Evolutionary conservation across 306 rosid genomes (phyloP).

Genomic region (Citrullus mucosospermus): DNA sequence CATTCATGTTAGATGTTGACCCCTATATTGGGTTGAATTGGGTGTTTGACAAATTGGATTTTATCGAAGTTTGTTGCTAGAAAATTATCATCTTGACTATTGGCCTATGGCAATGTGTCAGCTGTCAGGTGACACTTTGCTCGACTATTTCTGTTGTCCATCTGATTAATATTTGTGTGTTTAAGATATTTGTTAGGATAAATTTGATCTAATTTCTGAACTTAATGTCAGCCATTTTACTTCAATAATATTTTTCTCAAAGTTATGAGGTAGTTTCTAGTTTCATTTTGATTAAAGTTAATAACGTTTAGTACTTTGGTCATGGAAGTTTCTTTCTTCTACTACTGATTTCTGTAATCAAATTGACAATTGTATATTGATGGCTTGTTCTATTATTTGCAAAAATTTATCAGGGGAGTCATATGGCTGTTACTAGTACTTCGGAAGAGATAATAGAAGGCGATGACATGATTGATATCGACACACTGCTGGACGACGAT

Average conservation of each 20-base stretch:
- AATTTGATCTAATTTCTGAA: not conserved
- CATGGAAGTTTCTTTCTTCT: not conserved
- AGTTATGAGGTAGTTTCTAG: not conserved
- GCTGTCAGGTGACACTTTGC: not conserved
- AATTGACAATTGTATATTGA: not conserved
- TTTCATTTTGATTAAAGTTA: not conserved
- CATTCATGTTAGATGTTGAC: not conserved
- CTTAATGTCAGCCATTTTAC: not conserved
- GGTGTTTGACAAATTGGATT: not conserved
- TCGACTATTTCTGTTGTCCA: not conserved
- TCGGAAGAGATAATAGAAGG: constrained; percentile 40
- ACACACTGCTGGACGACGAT: constrained; percentile 58
- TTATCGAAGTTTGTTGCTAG: not conserved
- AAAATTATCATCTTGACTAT: not conserved
- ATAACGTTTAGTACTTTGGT: not conserved
- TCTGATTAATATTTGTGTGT: not conserved
- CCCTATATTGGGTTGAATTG: not conserved
- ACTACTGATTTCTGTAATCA: not conserved
- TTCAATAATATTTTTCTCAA: not conserved
- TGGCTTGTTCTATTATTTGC: not conserved
- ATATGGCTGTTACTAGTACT: constrained; percentile 22
- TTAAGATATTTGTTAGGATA: not conserved
- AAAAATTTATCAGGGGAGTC: constrained; percentile 24
- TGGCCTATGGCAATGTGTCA: not conserved
- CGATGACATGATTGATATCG: constrained; percentile 64